A percentile compares a stretch with the other conserved stretches of the same genome.
phyloP scores from a whole-genome alignment of 352 stramenopile species.

The Phytophthora idaei region DNA sequence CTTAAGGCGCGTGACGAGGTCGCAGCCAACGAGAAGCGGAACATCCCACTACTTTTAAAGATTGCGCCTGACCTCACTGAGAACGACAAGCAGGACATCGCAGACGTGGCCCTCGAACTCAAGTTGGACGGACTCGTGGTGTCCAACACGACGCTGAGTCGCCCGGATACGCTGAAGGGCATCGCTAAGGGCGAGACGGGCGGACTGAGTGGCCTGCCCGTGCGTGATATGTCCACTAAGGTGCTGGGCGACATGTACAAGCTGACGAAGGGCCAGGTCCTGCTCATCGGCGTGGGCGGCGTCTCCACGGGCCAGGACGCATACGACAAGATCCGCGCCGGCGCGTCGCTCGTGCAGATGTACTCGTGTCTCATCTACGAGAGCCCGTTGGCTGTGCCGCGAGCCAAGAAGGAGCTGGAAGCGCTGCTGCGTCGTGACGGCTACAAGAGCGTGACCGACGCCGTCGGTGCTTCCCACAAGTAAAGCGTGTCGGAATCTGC shows the following conservation, averaged over 20 bases:
- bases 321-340: conserved; percentile 98
- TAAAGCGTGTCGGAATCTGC: conserved; percentile 17
- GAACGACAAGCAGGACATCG: conserved; percentile 96
- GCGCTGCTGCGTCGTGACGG: conserved; percentile 84
- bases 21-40: conserved; percentile 53
- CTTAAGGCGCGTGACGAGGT: conserved; percentile 72
- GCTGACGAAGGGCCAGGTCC: conserved; percentile 92
- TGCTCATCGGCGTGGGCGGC: conserved; percentile 96
- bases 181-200: conserved; percentile 86
- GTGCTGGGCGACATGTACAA: conserved; percentile 96
- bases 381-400: conserved; percentile 84
- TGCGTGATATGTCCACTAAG: conserved; percentile 94
- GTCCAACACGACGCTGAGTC: conserved; percentile 96
- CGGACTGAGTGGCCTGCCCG: conserved; percentile 95
- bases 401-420: conserved; percentile 90
- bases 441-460: conserved; percentile 81
- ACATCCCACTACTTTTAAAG: conserved; percentile 96
- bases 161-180: conserved; percentile 83
- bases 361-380: conserved; percentile 95
- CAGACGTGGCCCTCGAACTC: conserved; percentile 84
- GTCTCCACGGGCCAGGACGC: conserved; percentile 93
- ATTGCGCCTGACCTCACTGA: conserved; percentile 96
- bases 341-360: conserved; percentile 95
- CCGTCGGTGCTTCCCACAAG: conserved; percentile 86
- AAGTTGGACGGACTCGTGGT: conserved; percentile 96